Percentiles rank a stretch among this genome's conserved stretches.
These are phyloP conservation scores for Hura crepitans DNA, from an alignment of 441 rosid genomes.

Conservation along the genomic window DNA sequence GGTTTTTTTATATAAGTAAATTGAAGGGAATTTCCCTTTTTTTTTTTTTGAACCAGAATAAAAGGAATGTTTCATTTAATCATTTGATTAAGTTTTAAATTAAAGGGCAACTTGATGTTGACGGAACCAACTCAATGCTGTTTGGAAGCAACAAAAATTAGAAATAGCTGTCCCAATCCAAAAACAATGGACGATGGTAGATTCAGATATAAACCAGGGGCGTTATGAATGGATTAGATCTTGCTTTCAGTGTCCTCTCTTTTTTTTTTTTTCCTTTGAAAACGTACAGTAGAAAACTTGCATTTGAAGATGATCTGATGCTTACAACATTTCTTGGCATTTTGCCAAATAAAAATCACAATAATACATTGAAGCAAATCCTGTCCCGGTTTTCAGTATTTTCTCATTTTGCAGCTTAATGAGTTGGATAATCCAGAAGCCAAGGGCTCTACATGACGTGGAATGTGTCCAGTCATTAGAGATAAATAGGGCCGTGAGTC, in stretches of 20 bases:
- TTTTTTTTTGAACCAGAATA: too few relatives aligned
- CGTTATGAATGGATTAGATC: not conserved
- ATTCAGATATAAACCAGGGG: conserved; percentile 8
- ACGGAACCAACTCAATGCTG: not conserved
- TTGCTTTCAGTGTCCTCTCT: not conserved
- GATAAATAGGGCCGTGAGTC: not conserved
- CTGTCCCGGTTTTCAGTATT: not conserved
- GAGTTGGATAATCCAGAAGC: not conserved
- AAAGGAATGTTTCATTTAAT: too few relatives aligned
- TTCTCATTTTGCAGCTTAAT: not conserved
- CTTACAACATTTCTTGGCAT: not conserved
- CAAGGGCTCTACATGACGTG: not conserved
- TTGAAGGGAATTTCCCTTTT: too few relatives aligned
- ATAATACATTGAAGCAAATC: not conserved
- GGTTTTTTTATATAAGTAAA: too few relatives aligned
- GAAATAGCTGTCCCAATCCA: not conserved
- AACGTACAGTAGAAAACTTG: not conserved
- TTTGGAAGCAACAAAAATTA: not conserved
- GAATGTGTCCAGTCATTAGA: not conserved
- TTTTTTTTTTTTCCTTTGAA: not conserved
- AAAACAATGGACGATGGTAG: not conserved
- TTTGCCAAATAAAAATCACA: too few relatives aligned
- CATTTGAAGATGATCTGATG: not conserved
- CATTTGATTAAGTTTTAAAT: too few relatives aligned
- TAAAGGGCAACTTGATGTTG: not conserved